Conservation (phyloP, 73 alveolate species). For the Stentor roeselii region DNA sequence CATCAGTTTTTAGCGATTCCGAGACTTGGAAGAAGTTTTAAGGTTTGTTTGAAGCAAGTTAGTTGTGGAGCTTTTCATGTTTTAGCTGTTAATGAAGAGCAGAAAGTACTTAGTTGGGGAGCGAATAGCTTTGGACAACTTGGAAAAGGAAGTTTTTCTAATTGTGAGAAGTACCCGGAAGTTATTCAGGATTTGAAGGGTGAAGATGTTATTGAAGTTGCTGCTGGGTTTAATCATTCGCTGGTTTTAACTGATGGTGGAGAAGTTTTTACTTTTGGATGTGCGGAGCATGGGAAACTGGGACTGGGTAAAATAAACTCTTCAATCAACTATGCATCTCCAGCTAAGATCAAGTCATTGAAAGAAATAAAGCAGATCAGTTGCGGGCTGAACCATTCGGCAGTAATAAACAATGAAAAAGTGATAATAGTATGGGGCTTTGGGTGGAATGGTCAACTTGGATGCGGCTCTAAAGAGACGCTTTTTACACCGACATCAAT, state of each 20-base stretch:
- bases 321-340: background rate
- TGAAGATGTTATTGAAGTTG: background rate
- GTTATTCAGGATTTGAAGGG: background rate
- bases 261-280: slow-evolving; percentile 8
- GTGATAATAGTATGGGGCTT: background rate
- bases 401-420: background rate
- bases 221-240: background rate
- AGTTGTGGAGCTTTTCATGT: slow-evolving; percentile 79
- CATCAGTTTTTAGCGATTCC: background rate
- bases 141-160: slow-evolving; percentile 24
- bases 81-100: slow-evolving; percentile 55
- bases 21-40: background rate
- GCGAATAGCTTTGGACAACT: slow-evolving; percentile 13
- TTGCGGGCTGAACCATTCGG: slow-evolving; percentile 26
- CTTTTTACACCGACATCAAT: background rate
- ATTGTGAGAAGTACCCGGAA: background rate
- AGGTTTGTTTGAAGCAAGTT: background rate
- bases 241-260: background rate
- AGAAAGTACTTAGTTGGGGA: slow-evolving; percentile 83
- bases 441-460: slow-evolving; percentile 83
- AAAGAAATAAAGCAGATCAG: slow-evolving; percentile 23
- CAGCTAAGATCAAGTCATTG: background rate
- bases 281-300: slow-evolving; percentile 30
- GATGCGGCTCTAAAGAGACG: slow-evolving; percentile 65
- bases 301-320: slow-evolving; percentile 13